phyloP scores from a whole-genome alignment of 192 early-diverging fungal genomes.

The Chytriomyces hyalinus region DNA sequence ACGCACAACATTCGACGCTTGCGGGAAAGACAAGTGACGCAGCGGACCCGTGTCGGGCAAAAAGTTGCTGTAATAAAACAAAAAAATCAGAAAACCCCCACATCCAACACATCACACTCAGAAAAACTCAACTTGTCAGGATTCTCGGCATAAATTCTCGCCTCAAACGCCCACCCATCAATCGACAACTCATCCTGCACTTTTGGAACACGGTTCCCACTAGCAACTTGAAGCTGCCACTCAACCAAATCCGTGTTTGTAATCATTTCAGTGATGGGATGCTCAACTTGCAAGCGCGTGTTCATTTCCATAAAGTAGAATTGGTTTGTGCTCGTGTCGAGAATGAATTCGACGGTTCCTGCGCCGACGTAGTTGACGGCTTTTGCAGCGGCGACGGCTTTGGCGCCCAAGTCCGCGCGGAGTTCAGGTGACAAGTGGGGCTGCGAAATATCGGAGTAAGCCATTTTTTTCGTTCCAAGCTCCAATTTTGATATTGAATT shows the following conservation, averaged over 20 bases:
- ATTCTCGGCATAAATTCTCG: slow-evolving; percentile 97
- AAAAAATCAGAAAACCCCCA: slow-evolving; percentile 33
- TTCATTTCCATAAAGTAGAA: slow-evolving; percentile 99
- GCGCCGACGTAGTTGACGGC: slow-evolving; percentile 94
- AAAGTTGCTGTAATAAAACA: slow-evolving; percentile 65
- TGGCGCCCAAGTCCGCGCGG: slow-evolving; percentile 73
- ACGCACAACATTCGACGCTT: slow-evolving; percentile 67
- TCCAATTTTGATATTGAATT: slow-evolving; percentile 9
- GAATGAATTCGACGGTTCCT: slow-evolving; percentile 97
- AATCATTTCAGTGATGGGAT: slow-evolving; percentile 96
- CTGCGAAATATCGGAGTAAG: too few relatives aligned
- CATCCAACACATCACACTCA: not conserved
- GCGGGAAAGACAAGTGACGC: slow-evolving; percentile 75
- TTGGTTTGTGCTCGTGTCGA: slow-evolving; percentile 83
- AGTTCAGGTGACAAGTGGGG: slow-evolving; percentile 78
- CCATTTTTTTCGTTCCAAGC: too few relatives aligned
- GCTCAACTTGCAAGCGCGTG: slow-evolving; percentile 93
- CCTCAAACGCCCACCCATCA: slow-evolving; percentile 94
- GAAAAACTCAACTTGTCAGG: slow-evolving; percentile 63
- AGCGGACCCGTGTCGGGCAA: slow-evolving; percentile 93
- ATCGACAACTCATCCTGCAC: slow-evolving; percentile 72
- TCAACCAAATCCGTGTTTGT: slow-evolving; percentile 91
- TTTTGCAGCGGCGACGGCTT: slow-evolving; percentile 91
- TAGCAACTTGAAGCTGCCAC: slow-evolving; percentile 94
- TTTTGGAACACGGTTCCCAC: slow-evolving; percentile 83